Base-by-base conservation (phyloP, 2,329 filamentous ascomycete species). In the Calonectria hawksworthii region DNA sequence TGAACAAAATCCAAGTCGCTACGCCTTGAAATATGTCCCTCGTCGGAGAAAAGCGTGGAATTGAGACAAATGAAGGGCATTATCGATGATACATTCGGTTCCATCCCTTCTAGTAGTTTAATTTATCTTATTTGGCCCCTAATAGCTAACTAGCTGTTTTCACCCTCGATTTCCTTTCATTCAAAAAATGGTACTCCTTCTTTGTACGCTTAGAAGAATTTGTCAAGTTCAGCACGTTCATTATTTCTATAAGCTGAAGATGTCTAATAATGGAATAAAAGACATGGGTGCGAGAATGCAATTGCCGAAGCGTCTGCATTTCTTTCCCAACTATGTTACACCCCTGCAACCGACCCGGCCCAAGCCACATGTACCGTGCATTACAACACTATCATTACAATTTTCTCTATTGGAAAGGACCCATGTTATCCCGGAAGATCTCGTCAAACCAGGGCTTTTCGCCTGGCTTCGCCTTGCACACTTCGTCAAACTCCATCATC, bases 401-500 rank as follows among this genome's bases (percentile, higher is more conserved):
- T 38, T 26, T 8, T 7, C 10, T 38, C 13, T 1, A 34, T 68
- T 36, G 54, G 21, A 73, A 41, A 3, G 68, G 64, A 8, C 77
- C 77, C 11, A 59, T 18, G 1, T 74, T 65, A 41, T 78, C 77
- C 5, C 77, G 59, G 52, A 79, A 78, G 0, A 79, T 51, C 1
- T 78, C 77, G 26, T 75, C 56, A 11, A 64, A 78, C 77, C 64
- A 68, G 11, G 34, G 8, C 16, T 6, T 28, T 21, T 72, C 41
- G 4, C 65, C 70, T 3, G 23, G 51, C 52, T 63, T 68, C 1
- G 11, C 32, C 18, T 30, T 50, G 32, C 70, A 72, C 0, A 78
- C 56, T 0, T 76, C 76, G 26, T 75, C 66, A 26, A 67, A 78
- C 70, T 76, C 77, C n/a, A 65, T 54, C 2, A 41, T 52, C 1